phyloP scores from a whole-genome alignment of 768 basidiomycete species.

The Calocera viscosa region DNA sequence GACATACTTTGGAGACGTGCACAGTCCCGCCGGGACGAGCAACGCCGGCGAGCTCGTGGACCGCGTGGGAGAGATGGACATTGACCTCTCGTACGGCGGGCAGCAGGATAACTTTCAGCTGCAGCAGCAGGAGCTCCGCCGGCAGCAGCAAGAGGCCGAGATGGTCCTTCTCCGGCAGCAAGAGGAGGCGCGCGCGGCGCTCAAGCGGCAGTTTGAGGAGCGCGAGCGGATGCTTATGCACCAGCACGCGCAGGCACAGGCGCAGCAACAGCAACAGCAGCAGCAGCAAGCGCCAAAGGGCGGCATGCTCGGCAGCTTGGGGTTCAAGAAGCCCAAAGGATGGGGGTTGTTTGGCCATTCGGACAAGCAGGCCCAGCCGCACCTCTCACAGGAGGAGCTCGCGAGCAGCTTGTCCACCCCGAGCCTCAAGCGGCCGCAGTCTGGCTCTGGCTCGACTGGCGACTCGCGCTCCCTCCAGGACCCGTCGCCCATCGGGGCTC shows the following conservation, averaged over 20 bases:
- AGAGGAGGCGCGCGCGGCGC: slow-evolving; percentile 10
- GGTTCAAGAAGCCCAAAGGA: slow-evolving; percentile 57
- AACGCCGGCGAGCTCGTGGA: slow-evolving; percentile 22
- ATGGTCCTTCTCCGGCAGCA: not conserved
- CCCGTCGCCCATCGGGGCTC: slow-evolving; percentile 28
- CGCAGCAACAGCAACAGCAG: slow-evolving; percentile 23
- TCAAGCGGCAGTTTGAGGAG: not conserved
- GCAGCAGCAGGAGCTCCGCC: not conserved
- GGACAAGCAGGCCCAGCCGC: slow-evolving; percentile 46
- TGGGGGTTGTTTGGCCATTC: slow-evolving; percentile 62
- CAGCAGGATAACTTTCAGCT: not conserved
- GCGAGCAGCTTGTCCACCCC: slow-evolving; percentile 43
- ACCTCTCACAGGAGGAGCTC: slow-evolving; percentile 63
- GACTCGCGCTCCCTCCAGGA: slow-evolving; percentile 57
- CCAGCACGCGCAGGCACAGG: slow-evolving; percentile 29
- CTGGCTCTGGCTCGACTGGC: slow-evolving; percentile 45
- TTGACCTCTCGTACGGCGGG: slow-evolving; percentile 26
- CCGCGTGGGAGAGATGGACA: slow-evolving; percentile 19
- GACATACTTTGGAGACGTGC: slow-evolving; percentile 11
- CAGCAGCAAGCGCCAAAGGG: slow-evolving; percentile 32
- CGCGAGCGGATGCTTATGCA: slow-evolving; percentile 22
- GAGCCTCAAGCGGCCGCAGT: slow-evolving; percentile 62
- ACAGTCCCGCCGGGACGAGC: slow-evolving; percentile 11
- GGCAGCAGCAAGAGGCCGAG: slow-evolving; percentile 31
- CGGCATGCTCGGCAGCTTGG: slow-evolving; percentile 45